Percentiles rank a stretch among this genome's conserved stretches.
Conservation (phyloP, 176 grass and related monocot species). For the Zea luxurians region DNA sequence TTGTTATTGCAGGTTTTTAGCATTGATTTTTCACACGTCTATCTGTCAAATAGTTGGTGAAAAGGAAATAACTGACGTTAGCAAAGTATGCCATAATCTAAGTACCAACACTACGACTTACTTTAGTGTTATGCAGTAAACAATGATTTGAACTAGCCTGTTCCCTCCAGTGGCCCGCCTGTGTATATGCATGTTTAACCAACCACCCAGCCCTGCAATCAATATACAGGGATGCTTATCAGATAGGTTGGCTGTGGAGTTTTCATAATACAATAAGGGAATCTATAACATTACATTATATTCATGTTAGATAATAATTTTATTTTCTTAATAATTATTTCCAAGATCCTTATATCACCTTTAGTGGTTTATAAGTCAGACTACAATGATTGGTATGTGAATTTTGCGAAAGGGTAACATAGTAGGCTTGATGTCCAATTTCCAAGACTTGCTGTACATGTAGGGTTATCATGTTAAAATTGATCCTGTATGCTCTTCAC, state of each 20-base stretch:
- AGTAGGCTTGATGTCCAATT: constrained; percentile 25
- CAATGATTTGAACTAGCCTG: not conserved
- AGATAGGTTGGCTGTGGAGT: not conserved
- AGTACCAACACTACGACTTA: not conserved
- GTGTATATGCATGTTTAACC: not conserved
- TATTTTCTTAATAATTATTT: not conserved
- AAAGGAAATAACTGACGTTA: constrained; percentile 10
- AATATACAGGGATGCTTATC: constrained; percentile 12
- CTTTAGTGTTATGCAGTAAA: constrained; percentile 1
- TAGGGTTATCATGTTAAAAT: not conserved
- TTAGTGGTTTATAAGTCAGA: not conserved
- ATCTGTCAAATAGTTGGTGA: constrained; percentile 12
- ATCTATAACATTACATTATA: not conserved
- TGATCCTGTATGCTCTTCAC: constrained; percentile 2
- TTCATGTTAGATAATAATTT: constrained; percentile 17
- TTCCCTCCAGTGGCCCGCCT: not conserved
- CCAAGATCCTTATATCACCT: constrained; percentile 5
- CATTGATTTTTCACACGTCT: not conserved
- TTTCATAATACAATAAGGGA: constrained; percentile 18
- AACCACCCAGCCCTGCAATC: not conserved
- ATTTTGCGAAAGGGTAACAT: not conserved
- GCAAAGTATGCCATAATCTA: constrained; percentile 3
- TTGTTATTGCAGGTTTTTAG: not conserved
- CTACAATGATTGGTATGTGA: constrained; percentile 5
- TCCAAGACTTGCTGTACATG: not conserved